Evolutionary conservation across 192 early-diverging fungal genomes (phyloP).

Genomic region (Glomus cerebriforme): DNA sequence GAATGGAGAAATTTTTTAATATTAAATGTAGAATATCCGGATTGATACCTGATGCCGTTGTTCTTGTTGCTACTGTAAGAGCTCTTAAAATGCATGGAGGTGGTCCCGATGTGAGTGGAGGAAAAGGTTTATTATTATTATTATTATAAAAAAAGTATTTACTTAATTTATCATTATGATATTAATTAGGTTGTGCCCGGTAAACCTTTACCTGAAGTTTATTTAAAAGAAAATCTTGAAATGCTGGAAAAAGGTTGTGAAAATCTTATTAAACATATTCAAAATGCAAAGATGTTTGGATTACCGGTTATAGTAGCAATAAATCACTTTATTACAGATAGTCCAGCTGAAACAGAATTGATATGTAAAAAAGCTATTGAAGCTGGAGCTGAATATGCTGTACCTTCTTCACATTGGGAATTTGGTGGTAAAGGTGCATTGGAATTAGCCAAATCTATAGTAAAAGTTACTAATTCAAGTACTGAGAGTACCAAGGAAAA

Average conservation of each 20-base stretch:
- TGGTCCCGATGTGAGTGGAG: conserved; percentile 79
- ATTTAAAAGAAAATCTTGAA: conserved; percentile 85
- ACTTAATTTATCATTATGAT: background rate
- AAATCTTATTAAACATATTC: conserved; percentile 90
- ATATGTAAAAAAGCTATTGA: conserved; percentile 70
- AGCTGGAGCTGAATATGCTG: conserved; percentile 87
- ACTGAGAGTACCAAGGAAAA: conserved; percentile 32
- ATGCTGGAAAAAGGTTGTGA: conserved; percentile 80
- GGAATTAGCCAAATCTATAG: conserved; percentile 85
- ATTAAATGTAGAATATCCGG: conserved; percentile 95
- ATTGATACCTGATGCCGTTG: conserved; percentile 85
- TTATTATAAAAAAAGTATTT: too few species aligned
- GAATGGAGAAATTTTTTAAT: conserved; percentile 99
- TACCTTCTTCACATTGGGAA: conserved; percentile 93
- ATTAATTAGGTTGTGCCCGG: conserved; percentile 60
- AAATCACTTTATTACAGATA: conserved; percentile 88
- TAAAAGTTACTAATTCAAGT: conserved; percentile 61
- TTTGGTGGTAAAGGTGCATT: conserved; percentile 88
- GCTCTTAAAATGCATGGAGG: conserved; percentile 98
- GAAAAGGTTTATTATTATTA: background rate
- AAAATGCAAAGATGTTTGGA: conserved; percentile 88
- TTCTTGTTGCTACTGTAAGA: conserved; percentile 92
- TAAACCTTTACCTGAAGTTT: conserved; percentile 87
- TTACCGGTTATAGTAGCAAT: conserved; percentile 90
- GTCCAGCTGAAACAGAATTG: conserved; percentile 79